Conservation (phyloP, 805 yeast genomes). For the Nakazawaea wyomingensis region DNA sequence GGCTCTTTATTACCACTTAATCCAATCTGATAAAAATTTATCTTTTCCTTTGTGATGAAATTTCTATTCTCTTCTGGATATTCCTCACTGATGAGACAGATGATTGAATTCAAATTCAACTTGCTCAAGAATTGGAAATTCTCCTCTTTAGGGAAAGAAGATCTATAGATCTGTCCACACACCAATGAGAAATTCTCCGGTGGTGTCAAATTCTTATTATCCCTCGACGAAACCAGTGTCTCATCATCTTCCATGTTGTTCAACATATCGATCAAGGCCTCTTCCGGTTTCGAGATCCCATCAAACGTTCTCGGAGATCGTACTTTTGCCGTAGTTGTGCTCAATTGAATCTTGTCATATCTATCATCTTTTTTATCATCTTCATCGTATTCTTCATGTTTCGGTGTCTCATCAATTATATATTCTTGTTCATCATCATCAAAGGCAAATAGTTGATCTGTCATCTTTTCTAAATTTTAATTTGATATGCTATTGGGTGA, state of each 20-base stretch:
- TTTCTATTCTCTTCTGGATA: slow-evolving; percentile 74
- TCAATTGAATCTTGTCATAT: no score
- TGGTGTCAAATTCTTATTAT: slow-evolving; percentile 35
- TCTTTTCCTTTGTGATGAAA: slow-evolving; percentile 56
- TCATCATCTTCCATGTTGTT: no score
- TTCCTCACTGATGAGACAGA: slow-evolving; percentile 86
- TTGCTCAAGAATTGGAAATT: slow-evolving; percentile 67
- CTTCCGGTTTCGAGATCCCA: background rate
- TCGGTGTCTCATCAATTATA: background rate
- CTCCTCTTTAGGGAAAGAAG: slow-evolving; percentile 84
- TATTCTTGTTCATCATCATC: slow-evolving; percentile 8
- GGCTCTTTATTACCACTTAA: slow-evolving; percentile 96
- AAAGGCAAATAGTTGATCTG: slow-evolving; percentile 9
- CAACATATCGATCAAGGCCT: slow-evolving; percentile 1
- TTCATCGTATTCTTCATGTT: slow-evolving; percentile 5
- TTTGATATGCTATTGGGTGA: no score
- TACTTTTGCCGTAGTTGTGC: background rate
- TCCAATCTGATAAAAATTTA: slow-evolving; percentile 79
- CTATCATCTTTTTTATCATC: no score
- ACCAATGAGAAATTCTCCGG: slow-evolving; percentile 94
- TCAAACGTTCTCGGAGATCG: slow-evolving; percentile 1
- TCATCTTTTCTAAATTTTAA: background rate
- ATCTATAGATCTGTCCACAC: slow-evolving; percentile 70
- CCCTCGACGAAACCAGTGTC: no score
- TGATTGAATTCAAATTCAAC: slow-evolving; percentile 63